phyloP scores from a whole-genome alignment of 1,284 basidiomycete genomes.

The Moesziomyces sp. region DNA sequence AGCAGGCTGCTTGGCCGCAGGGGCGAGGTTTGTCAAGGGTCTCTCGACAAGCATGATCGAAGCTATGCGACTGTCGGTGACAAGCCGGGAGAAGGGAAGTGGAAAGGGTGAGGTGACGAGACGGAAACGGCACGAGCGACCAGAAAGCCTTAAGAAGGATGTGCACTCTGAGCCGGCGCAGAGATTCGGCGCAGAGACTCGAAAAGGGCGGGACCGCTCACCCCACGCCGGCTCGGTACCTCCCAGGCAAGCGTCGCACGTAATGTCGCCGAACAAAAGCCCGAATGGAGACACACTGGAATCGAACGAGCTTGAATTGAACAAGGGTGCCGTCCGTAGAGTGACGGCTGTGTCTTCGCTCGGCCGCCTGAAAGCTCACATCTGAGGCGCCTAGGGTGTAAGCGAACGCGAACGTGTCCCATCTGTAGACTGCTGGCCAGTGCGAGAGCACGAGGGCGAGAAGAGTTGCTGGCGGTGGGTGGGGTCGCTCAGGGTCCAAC shows the following conservation, averaged over 20 bases:
- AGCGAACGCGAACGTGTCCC: background rate
- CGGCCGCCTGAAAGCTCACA: background rate
- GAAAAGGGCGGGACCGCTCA: background rate
- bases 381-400: background rate
- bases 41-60: constrained; percentile 42
- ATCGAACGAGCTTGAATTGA: no score
- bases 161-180: background rate
- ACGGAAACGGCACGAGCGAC: background rate
- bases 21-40: constrained; percentile 33
- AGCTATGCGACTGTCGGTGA: background rate
- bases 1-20: constrained; percentile 20
- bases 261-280: background rate
- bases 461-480: background rate
- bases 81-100: background rate
- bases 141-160: constrained; percentile 11
- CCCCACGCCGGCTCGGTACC: background rate
- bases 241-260: background rate
- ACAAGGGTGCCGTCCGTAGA: no score
- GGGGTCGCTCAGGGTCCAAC: background rate
- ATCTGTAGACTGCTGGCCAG: background rate
- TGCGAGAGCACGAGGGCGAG: background rate
- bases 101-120: background rate
- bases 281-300: background rate
- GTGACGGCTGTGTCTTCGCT: background rate
- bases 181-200: background rate